These are phyloP conservation scores for Pythium myriotylum DNA, from an alignment of 352 stramenopile species.

Conservation along the genomic window DNA sequence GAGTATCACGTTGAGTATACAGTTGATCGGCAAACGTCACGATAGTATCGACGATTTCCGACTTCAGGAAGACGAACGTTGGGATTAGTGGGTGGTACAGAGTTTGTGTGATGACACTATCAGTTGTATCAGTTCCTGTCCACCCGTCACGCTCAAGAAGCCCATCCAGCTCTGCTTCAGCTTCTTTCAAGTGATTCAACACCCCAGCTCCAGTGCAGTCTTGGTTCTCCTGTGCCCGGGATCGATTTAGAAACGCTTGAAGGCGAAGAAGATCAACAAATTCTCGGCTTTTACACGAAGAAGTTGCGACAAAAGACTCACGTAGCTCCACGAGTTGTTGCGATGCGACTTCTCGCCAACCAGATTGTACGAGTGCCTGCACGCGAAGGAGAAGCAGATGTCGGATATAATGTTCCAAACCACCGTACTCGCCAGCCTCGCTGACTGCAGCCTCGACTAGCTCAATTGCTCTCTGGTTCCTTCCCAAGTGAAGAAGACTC, in stretches of 20 bases:
- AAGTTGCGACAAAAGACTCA: slow-evolving; percentile 22
- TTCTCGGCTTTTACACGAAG: slow-evolving; percentile 25
- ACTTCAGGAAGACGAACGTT: slow-evolving; percentile 54
- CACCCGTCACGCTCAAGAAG: slow-evolving; percentile 61
- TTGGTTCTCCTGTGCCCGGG: slow-evolving; percentile 6
- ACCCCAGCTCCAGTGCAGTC: no score
- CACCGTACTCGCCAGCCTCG: slow-evolving; percentile 36
- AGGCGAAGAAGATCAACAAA: slow-evolving; percentile 48
- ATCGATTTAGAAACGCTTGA: slow-evolving; percentile 33
- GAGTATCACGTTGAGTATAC: not conserved
- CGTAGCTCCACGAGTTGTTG: slow-evolving; percentile 31
- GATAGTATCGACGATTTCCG: slow-evolving; percentile 50
- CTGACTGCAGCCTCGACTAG: slow-evolving; percentile 35
- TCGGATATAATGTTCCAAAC: slow-evolving; percentile 44
- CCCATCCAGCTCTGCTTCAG: slow-evolving; percentile 43
- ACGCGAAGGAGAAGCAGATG: slow-evolving; percentile 45
- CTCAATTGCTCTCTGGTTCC: slow-evolving; percentile 35
- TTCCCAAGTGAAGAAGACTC: slow-evolving; percentile 39
- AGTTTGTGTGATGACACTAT: slow-evolving; percentile 36
- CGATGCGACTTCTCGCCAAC: slow-evolving; percentile 33
- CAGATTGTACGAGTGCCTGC: slow-evolving; percentile 45
- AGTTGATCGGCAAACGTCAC: slow-evolving; percentile 37
- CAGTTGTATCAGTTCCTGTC: slow-evolving; percentile 41
- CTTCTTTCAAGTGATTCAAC: slow-evolving; percentile 43
- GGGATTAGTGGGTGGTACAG: slow-evolving; percentile 57